These are phyloP conservation scores for Centrapalus pauciflorus DNA, from an alignment of 129 eudicot genomes.

Conservation along the genomic window DNA sequence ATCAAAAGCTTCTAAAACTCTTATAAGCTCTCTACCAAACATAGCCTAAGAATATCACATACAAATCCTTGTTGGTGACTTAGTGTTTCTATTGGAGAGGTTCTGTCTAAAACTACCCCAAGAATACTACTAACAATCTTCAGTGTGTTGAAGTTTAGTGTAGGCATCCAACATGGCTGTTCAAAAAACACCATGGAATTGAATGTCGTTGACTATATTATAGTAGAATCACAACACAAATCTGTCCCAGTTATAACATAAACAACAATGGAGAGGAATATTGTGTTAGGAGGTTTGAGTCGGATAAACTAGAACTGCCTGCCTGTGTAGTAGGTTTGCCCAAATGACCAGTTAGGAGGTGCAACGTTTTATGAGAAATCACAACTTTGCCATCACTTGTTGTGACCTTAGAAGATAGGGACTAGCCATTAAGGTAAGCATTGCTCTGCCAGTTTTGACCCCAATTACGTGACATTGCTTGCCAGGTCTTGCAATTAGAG, in stretches of 20 bases:
- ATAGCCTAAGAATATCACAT: not conserved
- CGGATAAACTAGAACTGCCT: constrained; percentile 27
- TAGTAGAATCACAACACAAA: not conserved
- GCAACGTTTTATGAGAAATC: constrained; percentile 40
- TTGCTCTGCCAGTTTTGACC: constrained; percentile 72
- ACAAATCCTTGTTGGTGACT: constrained; percentile 29
- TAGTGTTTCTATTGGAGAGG: not conserved
- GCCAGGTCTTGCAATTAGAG: constrained; percentile 37
- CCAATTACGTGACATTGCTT: constrained; percentile 56
- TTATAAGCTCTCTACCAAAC: too few relatives aligned
- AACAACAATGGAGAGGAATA: too few relatives aligned
- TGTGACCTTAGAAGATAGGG: constrained; percentile 52
- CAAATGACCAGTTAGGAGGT: constrained; percentile 56
- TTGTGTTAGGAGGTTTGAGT: constrained; percentile 15
- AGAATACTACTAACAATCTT: too few relatives aligned
- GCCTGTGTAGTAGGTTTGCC: constrained; percentile 51
- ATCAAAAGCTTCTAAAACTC: too few relatives aligned
- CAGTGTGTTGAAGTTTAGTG: constrained; percentile 1
- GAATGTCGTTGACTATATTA: constrained; percentile 8
- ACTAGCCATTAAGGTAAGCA: constrained; percentile 44
- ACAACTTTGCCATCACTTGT: constrained; percentile 47
- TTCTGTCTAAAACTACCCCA: not conserved
- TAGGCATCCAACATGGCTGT: constrained; percentile 11
- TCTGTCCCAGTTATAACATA: too few relatives aligned
- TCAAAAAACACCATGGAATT: constrained; percentile 5